Conservation (phyloP, 1,139 yeast genomes). For the Yamadazyma siamensis region DNA sequence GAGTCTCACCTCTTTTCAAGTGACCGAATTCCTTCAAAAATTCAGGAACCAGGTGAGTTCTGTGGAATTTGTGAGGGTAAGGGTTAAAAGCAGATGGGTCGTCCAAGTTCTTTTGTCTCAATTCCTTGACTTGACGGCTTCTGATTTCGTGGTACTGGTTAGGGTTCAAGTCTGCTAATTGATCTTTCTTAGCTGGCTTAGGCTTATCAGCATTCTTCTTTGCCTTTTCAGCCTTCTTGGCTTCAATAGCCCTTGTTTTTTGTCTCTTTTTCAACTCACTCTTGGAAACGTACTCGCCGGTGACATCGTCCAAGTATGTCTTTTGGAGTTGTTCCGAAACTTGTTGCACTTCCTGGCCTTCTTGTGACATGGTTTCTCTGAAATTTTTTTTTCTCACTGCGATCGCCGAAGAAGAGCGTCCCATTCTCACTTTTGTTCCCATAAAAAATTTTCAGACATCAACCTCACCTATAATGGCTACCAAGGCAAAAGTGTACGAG, state of each 20-base stretch:
- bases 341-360: conserved; percentile 58
- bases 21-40: conserved; percentile 66
- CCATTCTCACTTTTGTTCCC: conserved; percentile 1
- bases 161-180: conserved; percentile 86
- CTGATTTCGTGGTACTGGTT: conserved; percentile 92
- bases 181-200: conserved; percentile 54
- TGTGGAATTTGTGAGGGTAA: conserved; percentile 93
- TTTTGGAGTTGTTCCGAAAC: conserved; percentile 80
- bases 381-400: conserved; percentile 2
- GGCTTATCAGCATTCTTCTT: conserved; percentile 56
- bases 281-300: conserved; percentile 96
- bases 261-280: conserved; percentile 94
- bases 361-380: conserved; percentile 30
- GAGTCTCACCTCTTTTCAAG: conserved; percentile 81
- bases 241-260: conserved; percentile 82
- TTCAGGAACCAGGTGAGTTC: conserved; percentile 63
- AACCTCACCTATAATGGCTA: conserved; percentile 5
- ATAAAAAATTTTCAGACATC: conserved; percentile 6
- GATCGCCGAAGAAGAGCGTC: too few relatives aligned
- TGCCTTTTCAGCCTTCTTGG: conserved; percentile 89
- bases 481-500: conserved; percentile 18
- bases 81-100: conserved; percentile 73
- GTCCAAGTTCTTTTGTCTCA: conserved; percentile 52
- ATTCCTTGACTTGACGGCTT: conserved; percentile 81
- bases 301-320: conserved; percentile 85